Evolutionary conservation across 192 early-diverging fungal genomes (phyloP).

Genomic region (Umbelopsis ramanniana): DNA sequence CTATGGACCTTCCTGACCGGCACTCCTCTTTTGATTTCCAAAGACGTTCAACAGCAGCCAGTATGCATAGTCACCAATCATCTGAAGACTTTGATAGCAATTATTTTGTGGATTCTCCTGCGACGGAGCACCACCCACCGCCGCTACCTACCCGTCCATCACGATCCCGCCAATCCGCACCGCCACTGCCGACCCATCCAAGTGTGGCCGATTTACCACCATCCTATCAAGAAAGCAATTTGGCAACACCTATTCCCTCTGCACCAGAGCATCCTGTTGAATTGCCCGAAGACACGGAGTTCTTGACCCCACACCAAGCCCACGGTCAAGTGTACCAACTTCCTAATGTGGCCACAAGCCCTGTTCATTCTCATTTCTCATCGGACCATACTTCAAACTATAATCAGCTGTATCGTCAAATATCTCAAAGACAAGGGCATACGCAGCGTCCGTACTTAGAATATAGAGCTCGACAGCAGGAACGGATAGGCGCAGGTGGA

Average conservation of each 20-base stretch:
- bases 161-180: not conserved
- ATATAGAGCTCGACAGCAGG: not conserved
- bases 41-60: not conserved
- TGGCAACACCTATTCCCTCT: not conserved
- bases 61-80: not conserved
- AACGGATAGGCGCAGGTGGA: not conserved
- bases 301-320: not conserved
- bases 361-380: not conserved
- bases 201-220: not conserved
- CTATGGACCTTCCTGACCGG: slow-evolving; percentile 4
- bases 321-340: slow-evolving; percentile 3
- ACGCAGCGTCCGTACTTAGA: not conserved
- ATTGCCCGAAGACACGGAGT: slow-evolving; percentile 6
- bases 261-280: not conserved
- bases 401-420: slow-evolving; percentile 1
- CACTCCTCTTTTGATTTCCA: not conserved
- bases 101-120: slow-evolving; percentile 10
- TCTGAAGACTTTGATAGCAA: not conserved
- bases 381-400: slow-evolving; percentile 17
- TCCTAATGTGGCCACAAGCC: slow-evolving; percentile 5
- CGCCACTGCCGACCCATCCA: not conserved
- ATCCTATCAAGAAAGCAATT: not conserved
- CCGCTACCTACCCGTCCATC: not conserved
- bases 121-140: not conserved
- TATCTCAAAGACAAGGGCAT: not conserved